A percentile compares a stretch with the other conserved stretches of the same genome.
Evolutionary conservation across 208 protist species (phyloP).

Genomic region (Trypanosoma cruzi): DNA sequence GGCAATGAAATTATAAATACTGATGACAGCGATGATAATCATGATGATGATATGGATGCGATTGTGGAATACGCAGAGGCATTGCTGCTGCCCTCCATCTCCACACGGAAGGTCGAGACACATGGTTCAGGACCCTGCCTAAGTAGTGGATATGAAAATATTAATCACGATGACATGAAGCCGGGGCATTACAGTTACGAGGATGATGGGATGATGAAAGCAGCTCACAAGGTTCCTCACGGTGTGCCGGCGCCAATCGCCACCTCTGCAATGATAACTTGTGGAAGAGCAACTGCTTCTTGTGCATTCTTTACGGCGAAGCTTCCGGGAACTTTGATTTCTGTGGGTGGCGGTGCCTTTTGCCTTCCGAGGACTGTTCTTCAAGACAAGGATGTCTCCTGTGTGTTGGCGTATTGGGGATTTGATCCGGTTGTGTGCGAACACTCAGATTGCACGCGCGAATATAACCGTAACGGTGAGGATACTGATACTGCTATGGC

Average conservation of each 20-base stretch:
- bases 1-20: background rate
- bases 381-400: background rate
- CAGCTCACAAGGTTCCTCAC: background rate
- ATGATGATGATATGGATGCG: slow-evolving; percentile 6
- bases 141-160: background rate
- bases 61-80: slow-evolving; percentile 16
- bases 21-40: background rate
- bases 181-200: background rate
- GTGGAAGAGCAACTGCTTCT: background rate
- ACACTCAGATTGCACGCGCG: no score
- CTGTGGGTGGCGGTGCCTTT: slow-evolving; percentile 6
- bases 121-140: no score
- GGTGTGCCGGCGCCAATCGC: background rate
- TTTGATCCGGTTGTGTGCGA: slow-evolving; percentile 1
- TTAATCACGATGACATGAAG: background rate
- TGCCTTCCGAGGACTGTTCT: background rate
- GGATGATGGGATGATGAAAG: background rate
- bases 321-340: background rate
- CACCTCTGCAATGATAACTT: background rate
- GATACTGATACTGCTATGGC: background rate
- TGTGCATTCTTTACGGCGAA: no score
- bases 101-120: no score
- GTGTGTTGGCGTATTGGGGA: slow-evolving; percentile 5
- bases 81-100: slow-evolving; percentile 2
- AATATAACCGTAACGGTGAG: no score